These are phyloP conservation scores for Poa pratensis DNA, from an alignment of 176 grass and related monocot species.

Conservation along the genomic window DNA sequence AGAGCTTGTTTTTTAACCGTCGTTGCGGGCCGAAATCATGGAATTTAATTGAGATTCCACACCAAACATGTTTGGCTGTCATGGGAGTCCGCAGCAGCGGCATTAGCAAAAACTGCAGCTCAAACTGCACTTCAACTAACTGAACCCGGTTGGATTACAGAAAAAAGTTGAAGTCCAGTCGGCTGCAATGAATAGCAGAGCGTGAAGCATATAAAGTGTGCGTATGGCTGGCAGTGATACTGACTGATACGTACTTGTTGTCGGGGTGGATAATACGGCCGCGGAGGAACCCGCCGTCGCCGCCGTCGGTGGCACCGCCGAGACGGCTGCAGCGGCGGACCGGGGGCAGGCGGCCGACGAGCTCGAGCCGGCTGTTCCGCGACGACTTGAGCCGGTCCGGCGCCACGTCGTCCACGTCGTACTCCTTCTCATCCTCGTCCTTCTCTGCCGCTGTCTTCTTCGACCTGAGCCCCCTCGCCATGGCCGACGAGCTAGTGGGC, in stretches of 20 bases:
- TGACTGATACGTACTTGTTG: conserved; percentile 47
- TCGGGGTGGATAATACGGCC: conserved; percentile 72
- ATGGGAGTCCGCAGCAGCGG: too few relatives aligned
- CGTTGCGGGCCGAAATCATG: too few relatives aligned
- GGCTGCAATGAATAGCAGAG: too few relatives aligned
- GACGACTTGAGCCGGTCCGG: conserved; percentile 55
- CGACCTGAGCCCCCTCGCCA: conserved; percentile 44
- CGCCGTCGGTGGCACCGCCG: conserved; percentile 6
- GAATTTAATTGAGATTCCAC: too few relatives aligned
- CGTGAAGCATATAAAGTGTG: too few relatives aligned
- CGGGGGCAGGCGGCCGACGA: conserved; percentile 51
- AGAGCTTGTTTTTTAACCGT: too few relatives aligned
- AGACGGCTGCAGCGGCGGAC: conserved; percentile 12
- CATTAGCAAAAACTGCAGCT: too few relatives aligned
- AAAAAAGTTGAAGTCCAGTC: too few relatives aligned
- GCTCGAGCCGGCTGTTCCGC: conserved; percentile 54
- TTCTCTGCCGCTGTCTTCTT: conserved; percentile 14
- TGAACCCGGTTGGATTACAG: too few relatives aligned
- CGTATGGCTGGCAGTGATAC: fast-evolving
- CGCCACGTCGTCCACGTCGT: conserved; percentile 67
- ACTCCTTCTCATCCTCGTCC: conserved; percentile 36
- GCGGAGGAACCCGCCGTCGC: conserved; percentile 19
- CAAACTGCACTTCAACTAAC: too few relatives aligned
- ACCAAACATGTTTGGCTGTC: too few relatives aligned
- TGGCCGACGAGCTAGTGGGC: background rate